phyloP scores from a whole-genome alignment of 768 basidiomycete genomes.

The Rhodotorula diobovata region DNA sequence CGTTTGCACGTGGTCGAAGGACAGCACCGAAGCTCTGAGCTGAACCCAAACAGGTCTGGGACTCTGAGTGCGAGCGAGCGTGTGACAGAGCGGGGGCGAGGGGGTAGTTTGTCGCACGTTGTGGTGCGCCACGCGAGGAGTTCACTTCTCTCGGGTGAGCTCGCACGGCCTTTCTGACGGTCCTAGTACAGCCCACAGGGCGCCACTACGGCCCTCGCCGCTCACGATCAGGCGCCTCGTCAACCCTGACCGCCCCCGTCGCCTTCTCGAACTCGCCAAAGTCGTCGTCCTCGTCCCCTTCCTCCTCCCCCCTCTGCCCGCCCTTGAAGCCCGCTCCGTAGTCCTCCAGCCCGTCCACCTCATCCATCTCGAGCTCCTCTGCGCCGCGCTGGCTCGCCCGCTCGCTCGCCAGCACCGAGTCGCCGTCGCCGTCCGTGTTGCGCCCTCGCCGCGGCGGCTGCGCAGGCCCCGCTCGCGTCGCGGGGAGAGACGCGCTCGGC shows the following conservation, averaged over 20 bases:
- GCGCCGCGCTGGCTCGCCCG: slow-evolving; percentile 5
- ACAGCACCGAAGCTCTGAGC: no score
- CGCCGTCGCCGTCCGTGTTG: slow-evolving; percentile 38
- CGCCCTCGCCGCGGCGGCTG: slow-evolving; percentile 10
- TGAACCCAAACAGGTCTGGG: no score
- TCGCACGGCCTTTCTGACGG: no score
- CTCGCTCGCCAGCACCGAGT: slow-evolving; percentile 47
- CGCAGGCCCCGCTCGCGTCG: background rate
- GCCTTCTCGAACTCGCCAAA: slow-evolving; percentile 35
- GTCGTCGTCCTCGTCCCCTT: slow-evolving; percentile 15
- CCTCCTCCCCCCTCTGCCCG: background rate
- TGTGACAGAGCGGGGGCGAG: no score
- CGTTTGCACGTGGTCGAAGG: no score
- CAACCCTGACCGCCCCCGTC: slow-evolving; percentile 7
- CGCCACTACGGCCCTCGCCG: no score
- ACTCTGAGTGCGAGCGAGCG: no score
- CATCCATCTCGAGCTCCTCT: slow-evolving; percentile 31
- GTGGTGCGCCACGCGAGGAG: no score
- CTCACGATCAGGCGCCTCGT: background rate
- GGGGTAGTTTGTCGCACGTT: no score
- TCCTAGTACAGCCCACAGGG: no score
- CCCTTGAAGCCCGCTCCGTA: background rate
- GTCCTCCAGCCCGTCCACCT: slow-evolving; percentile 31
- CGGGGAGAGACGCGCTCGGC: slow-evolving; percentile 5
- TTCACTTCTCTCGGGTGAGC: no score